Evolutionary conservation across 495 filamentous ascomycete genomes (phyloP), one percentile per base, ranked within the genome.

Genomic region (Penicillium verhagenii): DNA sequence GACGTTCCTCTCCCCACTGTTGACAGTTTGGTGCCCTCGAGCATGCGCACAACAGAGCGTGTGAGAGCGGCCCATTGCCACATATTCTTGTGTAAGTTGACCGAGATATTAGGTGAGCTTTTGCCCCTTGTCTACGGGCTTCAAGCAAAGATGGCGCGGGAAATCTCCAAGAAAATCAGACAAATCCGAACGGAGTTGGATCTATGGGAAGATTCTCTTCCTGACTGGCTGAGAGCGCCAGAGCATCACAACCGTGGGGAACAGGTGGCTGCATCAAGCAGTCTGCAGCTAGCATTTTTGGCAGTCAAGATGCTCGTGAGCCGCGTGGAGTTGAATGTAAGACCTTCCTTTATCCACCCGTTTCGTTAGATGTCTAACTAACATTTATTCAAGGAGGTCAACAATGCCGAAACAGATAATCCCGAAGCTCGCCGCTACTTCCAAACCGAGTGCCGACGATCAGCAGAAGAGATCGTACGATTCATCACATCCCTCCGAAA

Each of bases 391-490:
- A 54, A 78, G 68, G 74, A 79, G 52, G 70, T 77, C 24, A 73
- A 79, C 54, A 71, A 68, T 37, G 64, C 70, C 0, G 73, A 81
- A 43, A 66, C 68, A 11, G 70, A 78, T 16, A 71, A 73, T 31
- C 64, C 74, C 13, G 68, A 73, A 50, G 71, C 74, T 29, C 78
- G 76, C 45, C 72, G 74, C 20, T 78, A 78, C 52, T 78, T 78
- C 43, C 73, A 81, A 44, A 76, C 74, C 6, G 75, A 80, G 49
- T 76, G 76, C 37, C 72, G 79, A 18, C 66, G 66, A 47, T 73
- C 77, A 6, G 75, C 79, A 11, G 73, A 79, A 47, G 78, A 79
- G n/a, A 78, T 82, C 20, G 70, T 82, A 16, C 72, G 74, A n/a
- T 76, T 80, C 60, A 79, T 78, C 16, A 69, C 72, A 13, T 78